Evolutionary conservation across 75 land plant genomes (phyloP).

Genomic region (Chamaecyparis obtusa): DNA sequence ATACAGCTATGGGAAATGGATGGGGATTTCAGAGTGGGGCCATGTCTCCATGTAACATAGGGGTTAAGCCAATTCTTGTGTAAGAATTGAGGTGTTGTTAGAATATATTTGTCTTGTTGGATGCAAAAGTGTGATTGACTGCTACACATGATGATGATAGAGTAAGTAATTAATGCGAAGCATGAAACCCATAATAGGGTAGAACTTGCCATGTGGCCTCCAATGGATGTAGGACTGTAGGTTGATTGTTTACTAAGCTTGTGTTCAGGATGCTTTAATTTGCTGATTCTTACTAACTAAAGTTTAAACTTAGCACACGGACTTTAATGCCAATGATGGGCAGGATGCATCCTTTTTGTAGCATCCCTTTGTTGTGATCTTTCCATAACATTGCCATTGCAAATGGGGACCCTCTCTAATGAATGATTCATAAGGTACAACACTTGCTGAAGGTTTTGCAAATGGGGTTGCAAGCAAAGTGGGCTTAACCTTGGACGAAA

Average conservation of each 20-base stretch:
- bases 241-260: background rate
- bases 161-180: background rate
- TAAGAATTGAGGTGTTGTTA: background rate
- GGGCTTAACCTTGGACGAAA: too few species aligned
- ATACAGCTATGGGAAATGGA: too few species aligned
- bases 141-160: background rate
- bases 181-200: background rate
- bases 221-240: background rate
- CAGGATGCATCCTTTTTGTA: background rate
- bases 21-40: too few species aligned
- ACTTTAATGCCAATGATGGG: background rate
- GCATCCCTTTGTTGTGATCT: background rate
- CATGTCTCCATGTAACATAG: too few species aligned
- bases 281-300: background rate
- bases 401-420: too few species aligned
- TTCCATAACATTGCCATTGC: too few species aligned
- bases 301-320: background rate
- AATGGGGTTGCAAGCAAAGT: too few species aligned
- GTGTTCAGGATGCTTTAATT: background rate
- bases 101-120: background rate
- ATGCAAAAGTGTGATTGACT: background rate
- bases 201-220: background rate
- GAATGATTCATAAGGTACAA: too few species aligned
- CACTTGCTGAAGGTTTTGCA: too few species aligned
- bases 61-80: background rate